Conservation (phyloP, 1,284 basidiomycete species). For the Ustilago trichophora region DNA sequence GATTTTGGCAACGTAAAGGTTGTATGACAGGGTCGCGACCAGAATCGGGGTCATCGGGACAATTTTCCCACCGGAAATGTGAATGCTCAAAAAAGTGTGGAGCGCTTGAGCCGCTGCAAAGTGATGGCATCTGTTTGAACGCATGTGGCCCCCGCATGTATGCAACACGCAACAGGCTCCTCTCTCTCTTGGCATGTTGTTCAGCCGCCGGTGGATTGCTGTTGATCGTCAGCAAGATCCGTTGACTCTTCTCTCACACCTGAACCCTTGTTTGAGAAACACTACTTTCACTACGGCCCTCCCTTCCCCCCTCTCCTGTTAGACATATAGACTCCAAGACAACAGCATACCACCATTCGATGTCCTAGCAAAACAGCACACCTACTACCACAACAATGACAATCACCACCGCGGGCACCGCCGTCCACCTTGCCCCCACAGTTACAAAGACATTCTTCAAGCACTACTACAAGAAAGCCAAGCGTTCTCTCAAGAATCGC, state of each 20-base stretch:
- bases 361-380: no score
- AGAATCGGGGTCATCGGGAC: slow-evolving; percentile 3
- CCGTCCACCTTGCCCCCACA: slow-evolving; percentile 58
- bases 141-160: neutral
- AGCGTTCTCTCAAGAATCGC: slow-evolving; percentile 30
- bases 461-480: slow-evolving; percentile 57
- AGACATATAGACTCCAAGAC: no score
- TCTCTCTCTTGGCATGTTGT: no score
- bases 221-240: no score
- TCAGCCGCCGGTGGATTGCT: slow-evolving; percentile 6
- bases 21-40: no score
- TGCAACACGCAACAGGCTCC: neutral
- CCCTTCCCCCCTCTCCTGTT: no score
- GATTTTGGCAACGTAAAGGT: no score
- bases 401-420: slow-evolving; percentile 55
- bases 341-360: no score
- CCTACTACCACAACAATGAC: slow-evolving; percentile 56
- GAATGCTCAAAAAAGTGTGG: no score
- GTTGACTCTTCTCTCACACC: no score
- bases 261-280: neutral
- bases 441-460: slow-evolving; percentile 61
- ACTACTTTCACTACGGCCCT: no score
- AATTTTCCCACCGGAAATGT: neutral
- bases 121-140: neutral
- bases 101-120: neutral